Percentiles rank a stretch among this genome's conserved stretches.
phyloP scores from a whole-genome alignment of 2,329 filamentous ascomycete genomes.

The Macroventuria anomochaeta region DNA sequence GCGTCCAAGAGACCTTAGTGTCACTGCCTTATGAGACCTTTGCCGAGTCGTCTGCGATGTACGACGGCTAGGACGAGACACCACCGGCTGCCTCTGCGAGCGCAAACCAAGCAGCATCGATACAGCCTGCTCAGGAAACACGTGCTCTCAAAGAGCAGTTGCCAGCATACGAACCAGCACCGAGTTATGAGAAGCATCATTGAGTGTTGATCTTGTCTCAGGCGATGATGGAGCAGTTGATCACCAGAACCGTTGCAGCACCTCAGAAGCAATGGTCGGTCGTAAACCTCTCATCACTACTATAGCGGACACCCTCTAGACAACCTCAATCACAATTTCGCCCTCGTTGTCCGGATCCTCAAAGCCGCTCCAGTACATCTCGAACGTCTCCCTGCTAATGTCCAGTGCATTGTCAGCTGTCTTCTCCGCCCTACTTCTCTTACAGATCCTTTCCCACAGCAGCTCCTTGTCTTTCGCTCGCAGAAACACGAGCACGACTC shows the following conservation, averaged over 20 bases:
- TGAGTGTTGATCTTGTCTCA: no score
- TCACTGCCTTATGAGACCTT: background rate
- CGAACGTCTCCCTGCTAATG: constrained; percentile 16
- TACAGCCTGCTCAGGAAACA: background rate
- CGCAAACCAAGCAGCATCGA: background rate
- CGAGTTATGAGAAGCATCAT: background rate
- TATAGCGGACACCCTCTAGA: background rate
- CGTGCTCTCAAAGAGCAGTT: background rate
- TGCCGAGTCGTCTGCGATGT: background rate
- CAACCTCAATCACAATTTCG: constrained; percentile 14
- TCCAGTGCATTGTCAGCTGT: constrained; percentile 18
- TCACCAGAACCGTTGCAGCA: background rate
- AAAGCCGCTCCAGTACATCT: constrained; percentile 19
- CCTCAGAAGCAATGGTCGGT: background rate
- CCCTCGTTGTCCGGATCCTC: constrained; percentile 18
- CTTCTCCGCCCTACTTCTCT: constrained; percentile 5
- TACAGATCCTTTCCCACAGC: constrained; percentile 16
- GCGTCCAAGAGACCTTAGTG: background rate
- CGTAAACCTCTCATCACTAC: background rate
- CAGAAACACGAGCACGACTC: constrained; percentile 19
- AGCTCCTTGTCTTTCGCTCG: constrained; percentile 12
- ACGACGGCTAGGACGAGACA: background rate
- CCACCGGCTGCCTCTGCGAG: background rate
- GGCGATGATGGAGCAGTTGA: background rate
- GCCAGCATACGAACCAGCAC: no score